These are phyloP conservation scores for Cyclocybe cylindracea DNA, from an alignment of 768 basidiomycete species.

Conservation along the genomic window DNA sequence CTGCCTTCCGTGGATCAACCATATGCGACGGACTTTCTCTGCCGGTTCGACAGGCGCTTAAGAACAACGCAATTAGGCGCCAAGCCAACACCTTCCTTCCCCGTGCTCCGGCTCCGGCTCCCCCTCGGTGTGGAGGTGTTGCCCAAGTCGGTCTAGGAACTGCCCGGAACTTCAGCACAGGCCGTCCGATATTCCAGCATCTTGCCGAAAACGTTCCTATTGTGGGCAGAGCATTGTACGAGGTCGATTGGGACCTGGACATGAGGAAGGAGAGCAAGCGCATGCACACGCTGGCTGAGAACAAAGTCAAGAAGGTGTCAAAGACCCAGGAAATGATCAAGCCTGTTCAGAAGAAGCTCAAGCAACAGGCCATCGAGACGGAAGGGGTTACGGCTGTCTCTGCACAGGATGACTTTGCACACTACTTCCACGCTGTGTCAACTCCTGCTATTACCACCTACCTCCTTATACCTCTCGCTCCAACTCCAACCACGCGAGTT, in stretches of 20 bases:
- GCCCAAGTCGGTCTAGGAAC: constrained; percentile 75
- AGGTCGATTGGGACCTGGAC: constrained; percentile 70
- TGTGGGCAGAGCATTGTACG: constrained; percentile 70
- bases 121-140: constrained; percentile 44
- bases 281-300: constrained; percentile 11
- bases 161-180: constrained; percentile 74
- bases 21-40: constrained; percentile 62
- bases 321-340: constrained; percentile 37
- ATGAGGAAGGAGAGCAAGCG: constrained; percentile 41
- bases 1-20: constrained; percentile 22
- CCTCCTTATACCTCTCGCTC: constrained; percentile 76
- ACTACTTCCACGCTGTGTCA: constrained; percentile 55
- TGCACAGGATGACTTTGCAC: constrained; percentile 44
- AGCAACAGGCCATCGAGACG: background rate
- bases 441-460: constrained; percentile 53
- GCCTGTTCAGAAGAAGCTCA: constrained; percentile 14
- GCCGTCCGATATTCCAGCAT: constrained; percentile 77
- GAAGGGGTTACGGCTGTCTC: constrained; percentile 7
- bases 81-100: constrained; percentile 51
- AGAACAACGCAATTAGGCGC: constrained; percentile 40
- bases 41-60: constrained; percentile 52
- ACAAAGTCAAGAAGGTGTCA: constrained; percentile 21
- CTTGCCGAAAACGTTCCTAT: constrained; percentile 80
- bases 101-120: constrained; percentile 42
- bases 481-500: constrained; percentile 66